Evolutionary conservation across 306 rosid species (phyloP), one percentile per base, ranked within the genome.

Genomic region (Sesbania bispinosa): DNA sequence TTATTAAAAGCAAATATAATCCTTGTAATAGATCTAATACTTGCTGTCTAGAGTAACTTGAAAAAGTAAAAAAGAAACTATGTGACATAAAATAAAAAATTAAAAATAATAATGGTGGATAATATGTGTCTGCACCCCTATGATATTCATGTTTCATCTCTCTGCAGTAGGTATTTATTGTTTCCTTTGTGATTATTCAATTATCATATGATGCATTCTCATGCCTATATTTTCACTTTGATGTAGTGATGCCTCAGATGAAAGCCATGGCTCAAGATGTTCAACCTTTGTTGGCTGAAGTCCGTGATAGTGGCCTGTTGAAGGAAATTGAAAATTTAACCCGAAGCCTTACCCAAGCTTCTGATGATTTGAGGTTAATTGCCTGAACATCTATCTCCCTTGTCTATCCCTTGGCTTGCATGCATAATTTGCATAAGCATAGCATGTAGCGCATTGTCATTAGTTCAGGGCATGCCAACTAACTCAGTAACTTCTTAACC

Each of bases 241-340:
- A 82, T 86, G 88, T 88, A 88, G 93, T 90, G 90, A 86, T 81
- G 78, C 78, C 87, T 86, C 96, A 89, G 98, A 88, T 93, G 69
- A 93, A n/a, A 90, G 98, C 96, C 93, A 90, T 93, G 96, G 84
- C 93, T 79, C 93, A 87, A 77, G 98, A 93, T 88, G 77, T 88
- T 74, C 97, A 87, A 81, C 98, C 98, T 67, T 79, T 93, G 85
- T 85, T 93, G 74, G 72, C 98, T 26, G 96, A 93, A 83, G 84
- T 93, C 72, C 97, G 85, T 71, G 96, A 88, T 32, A 81, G 92
- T 74, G 88, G 85, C 63, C 82, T 93, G 68, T 85, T 93, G 79
- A 85, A 84, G 71, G 97, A 93, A 69, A 88, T 88, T 78, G 96
- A 93, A 57, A 78, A 35, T 74, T 85, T 93, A 62, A 93, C 96